A percentile compares a stretch with the other conserved stretches of the same genome.
Conservation (phyloP, 805 yeast species). For the Pichia exigua region DNA sequence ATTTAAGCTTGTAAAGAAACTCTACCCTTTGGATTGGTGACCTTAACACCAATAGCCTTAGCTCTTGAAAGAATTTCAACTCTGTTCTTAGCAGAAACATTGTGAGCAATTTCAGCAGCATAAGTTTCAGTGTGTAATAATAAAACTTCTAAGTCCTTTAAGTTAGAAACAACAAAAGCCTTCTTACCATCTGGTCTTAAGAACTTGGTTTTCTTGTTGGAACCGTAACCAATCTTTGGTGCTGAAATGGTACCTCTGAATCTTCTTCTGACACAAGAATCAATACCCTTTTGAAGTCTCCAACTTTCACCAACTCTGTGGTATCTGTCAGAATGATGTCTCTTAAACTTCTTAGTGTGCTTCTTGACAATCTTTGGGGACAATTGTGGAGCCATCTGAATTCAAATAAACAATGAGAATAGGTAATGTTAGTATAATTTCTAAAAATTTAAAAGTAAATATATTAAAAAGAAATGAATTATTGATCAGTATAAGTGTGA, state of each 20-base stretch:
- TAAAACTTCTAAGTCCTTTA: conserved; percentile 88
- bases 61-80: conserved; percentile 93
- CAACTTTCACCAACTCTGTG: conserved; percentile 97
- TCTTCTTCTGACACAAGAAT: conserved; percentile 99
- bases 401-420: background rate
- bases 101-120: conserved; percentile 99
- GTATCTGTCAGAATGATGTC: conserved; percentile 99
- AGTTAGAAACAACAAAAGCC: conserved; percentile 88
- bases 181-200: conserved; percentile 97
- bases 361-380: conserved; percentile 99
- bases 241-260: conserved; percentile 99
- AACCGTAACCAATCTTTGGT: conserved; percentile 99
- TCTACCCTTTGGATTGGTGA: conserved; percentile 99
- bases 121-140: conserved; percentile 95
- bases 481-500: background rate
- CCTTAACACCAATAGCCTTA: conserved; percentile 96
- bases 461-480: background rate
- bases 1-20: conserved; percentile 93
- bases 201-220: conserved; percentile 97
- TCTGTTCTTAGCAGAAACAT: conserved; percentile 97
- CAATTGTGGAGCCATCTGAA: conserved; percentile 88
- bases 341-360: conserved; percentile 98
- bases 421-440: background rate
- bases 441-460: background rate
- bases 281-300: conserved; percentile 99